These are phyloP conservation scores for Sporobolomyces roseus DNA, from an alignment of 768 basidiomycete genomes.

Conservation along the genomic window DNA sequence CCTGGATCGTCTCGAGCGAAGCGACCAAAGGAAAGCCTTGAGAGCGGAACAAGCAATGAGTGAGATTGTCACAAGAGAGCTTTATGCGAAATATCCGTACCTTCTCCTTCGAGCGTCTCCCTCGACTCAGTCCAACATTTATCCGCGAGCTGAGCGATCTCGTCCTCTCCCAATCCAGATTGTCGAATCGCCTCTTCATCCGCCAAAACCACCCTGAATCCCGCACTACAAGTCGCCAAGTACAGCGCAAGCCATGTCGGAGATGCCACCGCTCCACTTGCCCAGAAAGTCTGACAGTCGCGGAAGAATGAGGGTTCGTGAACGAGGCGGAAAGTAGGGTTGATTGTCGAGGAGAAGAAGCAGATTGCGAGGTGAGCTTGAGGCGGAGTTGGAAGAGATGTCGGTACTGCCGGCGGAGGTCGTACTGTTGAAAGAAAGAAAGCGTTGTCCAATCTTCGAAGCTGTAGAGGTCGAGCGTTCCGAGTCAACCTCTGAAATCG, in stretches of 20 bases:
- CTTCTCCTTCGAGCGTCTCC: slow-evolving; percentile 14
- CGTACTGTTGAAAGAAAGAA: background rate
- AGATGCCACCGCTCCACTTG: slow-evolving; percentile 29
- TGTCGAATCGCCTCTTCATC: background rate
- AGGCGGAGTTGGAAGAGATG: slow-evolving; percentile 4
- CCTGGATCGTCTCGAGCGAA: slow-evolving; percentile 17
- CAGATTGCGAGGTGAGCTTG: slow-evolving; percentile 28
- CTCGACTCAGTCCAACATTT: slow-evolving; percentile 26
- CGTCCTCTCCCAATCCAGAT: slow-evolving; percentile 3
- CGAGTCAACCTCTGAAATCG: background rate
- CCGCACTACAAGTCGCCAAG: slow-evolving; percentile 13
- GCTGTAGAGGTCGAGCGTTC: background rate
- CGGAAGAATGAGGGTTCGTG: slow-evolving; percentile 17
- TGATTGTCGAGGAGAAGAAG: slow-evolving; percentile 20
- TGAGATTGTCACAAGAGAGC: background rate
- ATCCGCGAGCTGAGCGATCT: slow-evolving; percentile 12
- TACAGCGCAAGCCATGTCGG: slow-evolving; percentile 36
- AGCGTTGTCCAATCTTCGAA: background rate
- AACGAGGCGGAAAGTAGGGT: slow-evolving; percentile 26
- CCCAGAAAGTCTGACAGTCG: slow-evolving; percentile 20
- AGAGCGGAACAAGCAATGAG: background rate
- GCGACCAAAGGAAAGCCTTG: slow-evolving; percentile 19
- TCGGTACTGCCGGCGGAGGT: background rate
- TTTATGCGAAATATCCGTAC: background rate
- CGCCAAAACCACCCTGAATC: slow-evolving; percentile 13